Base-by-base conservation (phyloP, 371 early-diverging fungal species). In the Syncephalastrum monosporum region DNA sequence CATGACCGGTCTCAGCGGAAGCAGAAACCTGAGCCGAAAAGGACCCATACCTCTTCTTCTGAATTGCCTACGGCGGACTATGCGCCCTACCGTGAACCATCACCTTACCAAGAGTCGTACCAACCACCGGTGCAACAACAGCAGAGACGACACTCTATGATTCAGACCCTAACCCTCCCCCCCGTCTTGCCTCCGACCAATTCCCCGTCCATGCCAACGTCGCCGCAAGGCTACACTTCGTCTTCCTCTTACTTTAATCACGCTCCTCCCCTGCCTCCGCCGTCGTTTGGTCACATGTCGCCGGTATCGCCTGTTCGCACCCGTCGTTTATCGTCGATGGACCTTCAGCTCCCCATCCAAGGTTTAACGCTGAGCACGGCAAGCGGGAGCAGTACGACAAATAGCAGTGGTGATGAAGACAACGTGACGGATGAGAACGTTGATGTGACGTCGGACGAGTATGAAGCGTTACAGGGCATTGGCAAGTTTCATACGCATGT, bases 391-490 rank as follows among this genome's bases (percentile, higher is more conserved):
- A 42, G 50, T 19, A 5, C 57, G 21, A 27, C 50, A 15, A 25
- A 16, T 25, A 33, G 38, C 38, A 33, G 38, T 10, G 38, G 38
- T 5, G 38, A 33, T 33, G 38, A 33, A 33, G 42, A 49, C 23
- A 27, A 50, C 2, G 29, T 42, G 24, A 17, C 50, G n/a, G 50
- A 27, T 4, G 50, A 55, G 41, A 38, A 52, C 16, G 50, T 64
- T 12, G 73, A 72, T 60, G 68, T 76, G 4, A 73, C 73, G 0
- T 29, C 63, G 8, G 77, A 74, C 42, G 77, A 77, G 55, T 74
- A 68, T 47, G 74, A 77, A 53, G 77, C 77, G 19, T 53, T 77
- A 8, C 65, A 77, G 68, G 77, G 74, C 1, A 66, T 77, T 55
- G 67, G 72, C 12, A 65, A 65, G 27, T 72, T 75, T 33, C 61